Percentiles rank a stretch among this genome's conserved stretches.
These are phyloP conservation scores for Monosporascus ibericus DNA, from an alignment of 2,329 filamentous ascomycete species.

Conservation along the genomic window DNA sequence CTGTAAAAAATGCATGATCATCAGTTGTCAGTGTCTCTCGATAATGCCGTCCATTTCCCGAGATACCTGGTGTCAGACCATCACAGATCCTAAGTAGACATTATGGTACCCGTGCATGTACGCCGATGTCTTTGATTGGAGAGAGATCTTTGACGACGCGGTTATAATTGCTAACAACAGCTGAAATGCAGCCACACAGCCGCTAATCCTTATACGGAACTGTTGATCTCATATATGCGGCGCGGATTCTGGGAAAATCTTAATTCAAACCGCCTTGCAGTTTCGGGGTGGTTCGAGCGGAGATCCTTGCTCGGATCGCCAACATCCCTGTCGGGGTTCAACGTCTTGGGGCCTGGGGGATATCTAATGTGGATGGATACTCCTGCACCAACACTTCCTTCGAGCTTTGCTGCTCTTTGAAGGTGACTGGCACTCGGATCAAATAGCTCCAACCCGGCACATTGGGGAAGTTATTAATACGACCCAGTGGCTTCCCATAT, in stretches of 20 bases:
- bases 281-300: background rate
- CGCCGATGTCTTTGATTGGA: too few species aligned
- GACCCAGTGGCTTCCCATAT: too few species aligned
- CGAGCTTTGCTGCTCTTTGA: background rate
- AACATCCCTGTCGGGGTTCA: background rate
- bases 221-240: background rate
- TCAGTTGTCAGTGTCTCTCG: too few species aligned
- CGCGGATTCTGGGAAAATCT: background rate
- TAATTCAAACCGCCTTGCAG: background rate
- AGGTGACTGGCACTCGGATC: background rate
- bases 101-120: too few species aligned
- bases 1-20: too few species aligned
- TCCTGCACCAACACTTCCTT: background rate
- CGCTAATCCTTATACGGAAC: background rate
- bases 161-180: background rate
- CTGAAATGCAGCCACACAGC: background rate
- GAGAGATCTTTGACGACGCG: too few species aligned
- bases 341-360: background rate
- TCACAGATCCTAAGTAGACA: too few species aligned
- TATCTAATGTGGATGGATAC: background rate
- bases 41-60: too few species aligned
- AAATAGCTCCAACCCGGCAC: background rate
- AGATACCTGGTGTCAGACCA: too few species aligned
- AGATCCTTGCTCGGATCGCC: background rate
- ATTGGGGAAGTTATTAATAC: too few species aligned